Conservation (phyloP, 495 filamentous ascomycete species). For the Mytilinidion resinicola region DNA sequence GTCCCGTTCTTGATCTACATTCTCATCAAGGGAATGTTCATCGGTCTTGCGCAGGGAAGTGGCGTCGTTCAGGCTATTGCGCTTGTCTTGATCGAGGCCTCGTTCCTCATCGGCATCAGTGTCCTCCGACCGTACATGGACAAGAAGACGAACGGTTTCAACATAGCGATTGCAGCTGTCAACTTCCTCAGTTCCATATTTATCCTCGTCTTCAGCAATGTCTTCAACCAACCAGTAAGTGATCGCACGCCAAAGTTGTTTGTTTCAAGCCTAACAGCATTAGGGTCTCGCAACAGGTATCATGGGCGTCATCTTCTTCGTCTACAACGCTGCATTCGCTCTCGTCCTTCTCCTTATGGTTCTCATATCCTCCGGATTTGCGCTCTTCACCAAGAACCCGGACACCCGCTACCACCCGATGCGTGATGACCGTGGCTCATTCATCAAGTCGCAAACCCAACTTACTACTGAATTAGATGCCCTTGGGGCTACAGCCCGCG, state of each 20-base stretch:
- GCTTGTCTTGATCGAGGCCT: slow-evolving; percentile 78
- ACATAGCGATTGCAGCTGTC: slow-evolving; percentile 82
- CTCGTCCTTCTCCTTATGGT: slow-evolving; percentile 83
- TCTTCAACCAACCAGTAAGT: slow-evolving; percentile 83
- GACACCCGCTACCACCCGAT: slow-evolving; percentile 95
- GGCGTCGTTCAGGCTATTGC: slow-evolving; percentile 79
- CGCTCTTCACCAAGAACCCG: slow-evolving; percentile 88
- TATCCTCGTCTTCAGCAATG: slow-evolving; percentile 88
- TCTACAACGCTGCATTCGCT: slow-evolving; percentile 82
- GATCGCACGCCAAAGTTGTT: not conserved
- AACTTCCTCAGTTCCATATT: slow-evolving; percentile 93
- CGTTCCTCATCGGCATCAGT: slow-evolving; percentile 67
- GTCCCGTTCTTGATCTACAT: slow-evolving; percentile 74
- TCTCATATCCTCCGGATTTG: slow-evolving; percentile 73
- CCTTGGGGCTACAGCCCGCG: slow-evolving; percentile 84
- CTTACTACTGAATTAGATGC: slow-evolving; percentile 89
- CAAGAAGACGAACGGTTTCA: slow-evolving; percentile 96
- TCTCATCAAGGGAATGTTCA: slow-evolving; percentile 83
- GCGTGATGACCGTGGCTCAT: slow-evolving; percentile 91
- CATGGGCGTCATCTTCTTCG: slow-evolving; percentile 90
- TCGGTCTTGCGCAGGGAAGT: slow-evolving; percentile 69
- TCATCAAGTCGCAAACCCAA: slow-evolving; percentile 96
- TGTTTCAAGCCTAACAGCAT: slow-evolving; percentile 19
- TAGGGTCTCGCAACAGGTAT: slow-evolving; percentile 78
- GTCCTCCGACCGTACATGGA: slow-evolving; percentile 96